These are phyloP conservation scores for Flammula alnicola DNA, from an alignment of 1,284 basidiomycete species.

Conservation along the genomic window DNA sequence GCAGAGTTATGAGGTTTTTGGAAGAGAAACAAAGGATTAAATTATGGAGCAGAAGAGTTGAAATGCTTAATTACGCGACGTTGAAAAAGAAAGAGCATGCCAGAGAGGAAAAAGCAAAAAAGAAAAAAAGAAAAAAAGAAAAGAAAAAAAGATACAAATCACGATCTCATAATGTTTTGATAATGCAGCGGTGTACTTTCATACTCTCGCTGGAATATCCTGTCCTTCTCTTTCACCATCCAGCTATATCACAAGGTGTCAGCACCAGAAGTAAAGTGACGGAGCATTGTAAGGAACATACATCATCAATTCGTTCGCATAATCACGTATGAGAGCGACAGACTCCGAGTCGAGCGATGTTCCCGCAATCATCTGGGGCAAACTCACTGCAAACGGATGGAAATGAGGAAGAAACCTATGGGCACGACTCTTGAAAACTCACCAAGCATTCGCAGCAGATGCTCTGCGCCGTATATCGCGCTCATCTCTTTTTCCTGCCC, in stretches of 20 bases:
- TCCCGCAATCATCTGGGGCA: constrained; percentile 84
- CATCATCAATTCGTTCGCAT: constrained; percentile 88
- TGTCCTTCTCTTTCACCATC: constrained; percentile 67
- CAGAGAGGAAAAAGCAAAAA: constrained; percentile 2
- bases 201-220: constrained; percentile 76
- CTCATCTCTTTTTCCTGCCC: constrained; percentile 85
- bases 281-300: constrained; percentile 47
- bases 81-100: neutral
- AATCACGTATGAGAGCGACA: constrained; percentile 83
- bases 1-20: too few species aligned
- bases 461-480: constrained; percentile 93
- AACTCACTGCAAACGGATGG: constrained; percentile 50
- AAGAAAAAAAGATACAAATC: constrained; percentile 22
- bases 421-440: constrained; percentile 31
- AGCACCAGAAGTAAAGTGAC: constrained; percentile 12
- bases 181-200: constrained; percentile 74
- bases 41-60: too few species aligned
- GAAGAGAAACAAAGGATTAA: too few species aligned
- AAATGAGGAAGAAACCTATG: neutral
- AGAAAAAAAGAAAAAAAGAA: neutral
- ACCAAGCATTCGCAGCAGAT: constrained; percentile 93
- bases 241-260: constrained; percentile 48
- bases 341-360: constrained; percentile 93
- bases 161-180: constrained; percentile 75
- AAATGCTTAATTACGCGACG: too few species aligned